Conservation (phyloP, 2,329 filamentous ascomycete species). For the Colletotrichum lini region DNA sequence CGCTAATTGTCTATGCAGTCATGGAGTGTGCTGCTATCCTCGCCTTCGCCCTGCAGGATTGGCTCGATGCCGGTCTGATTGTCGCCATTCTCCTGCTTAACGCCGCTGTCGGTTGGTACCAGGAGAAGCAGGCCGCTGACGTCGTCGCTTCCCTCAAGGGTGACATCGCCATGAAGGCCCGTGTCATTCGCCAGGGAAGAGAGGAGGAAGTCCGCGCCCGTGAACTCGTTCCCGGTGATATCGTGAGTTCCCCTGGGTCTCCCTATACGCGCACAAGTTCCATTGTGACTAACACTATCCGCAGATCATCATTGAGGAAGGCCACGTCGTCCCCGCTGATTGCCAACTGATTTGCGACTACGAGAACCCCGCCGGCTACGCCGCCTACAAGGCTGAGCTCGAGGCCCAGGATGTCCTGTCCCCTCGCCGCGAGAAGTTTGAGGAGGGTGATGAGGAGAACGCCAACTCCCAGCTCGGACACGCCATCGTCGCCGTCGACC, state of each 20-base stretch:
- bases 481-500: slow-evolving; percentile 79
- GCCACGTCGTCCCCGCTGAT: slow-evolving; percentile 78
- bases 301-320: slow-evolving; percentile 80
- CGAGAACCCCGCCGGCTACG: slow-evolving; percentile 70
- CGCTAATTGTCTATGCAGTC: slow-evolving; percentile 56
- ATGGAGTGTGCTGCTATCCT: slow-evolving; percentile 84
- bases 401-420: slow-evolving; percentile 68
- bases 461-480: slow-evolving; percentile 73
- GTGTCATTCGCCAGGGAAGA: slow-evolving; percentile 76
- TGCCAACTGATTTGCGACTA: slow-evolving; percentile 81
- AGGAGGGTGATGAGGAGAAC: slow-evolving; percentile 67
- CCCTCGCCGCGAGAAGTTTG: slow-evolving; percentile 60
- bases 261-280: too few relatives aligned
- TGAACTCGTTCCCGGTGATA: slow-evolving; percentile 83
- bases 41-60: slow-evolving; percentile 81
- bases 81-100: slow-evolving; percentile 82
- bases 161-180: slow-evolving; percentile 83
- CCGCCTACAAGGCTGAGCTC: slow-evolving; percentile 65
- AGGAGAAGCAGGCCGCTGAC: slow-evolving; percentile 85
- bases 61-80: slow-evolving; percentile 82
- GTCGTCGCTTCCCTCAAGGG: slow-evolving; percentile 82
- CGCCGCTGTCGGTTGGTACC: slow-evolving; percentile 84
- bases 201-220: slow-evolving; percentile 80
- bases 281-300: slow-evolving; percentile 19
- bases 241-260: slow-evolving; percentile 64